Base-by-base conservation (phyloP, 495 filamentous ascomycete species). In the Annulohypoxylon stygium region DNA sequence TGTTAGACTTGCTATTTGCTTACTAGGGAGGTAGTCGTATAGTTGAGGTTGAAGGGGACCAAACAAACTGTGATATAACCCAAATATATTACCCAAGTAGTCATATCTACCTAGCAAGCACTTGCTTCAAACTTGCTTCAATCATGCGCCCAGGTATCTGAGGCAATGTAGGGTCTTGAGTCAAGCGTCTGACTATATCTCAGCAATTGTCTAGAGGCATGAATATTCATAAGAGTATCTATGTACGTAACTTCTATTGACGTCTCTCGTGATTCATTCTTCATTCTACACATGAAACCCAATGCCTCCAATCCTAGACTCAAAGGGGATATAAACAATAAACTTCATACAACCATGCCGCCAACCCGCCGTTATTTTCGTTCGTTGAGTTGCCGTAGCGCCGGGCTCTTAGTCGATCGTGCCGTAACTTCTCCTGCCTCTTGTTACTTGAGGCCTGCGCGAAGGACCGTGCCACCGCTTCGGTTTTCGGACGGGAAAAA, bases 401-500 rank as follows among this genome's bases (percentile, higher is more conserved):
- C 36, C 23, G n/a, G 33, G 55, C 8, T 43, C 41, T 68, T 30
- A 75, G 20, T 70, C 67, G 33, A 75, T 71, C 12, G 72, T 75
- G 51, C 72, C 72, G 37, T 75, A 75, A 18, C 67, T 63, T 60
- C 63, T 67, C 34, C 72, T 70, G 3, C 51, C 54, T 54, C 67
- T 65, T 41, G 59, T 30, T 20, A 61, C 36, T 11, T 67, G 68
- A 11, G 67, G 72, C 58, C 72, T 71, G 11, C 72, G 63, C 23
- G 72, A 75, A 41, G 72, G 72, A 6, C 72, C 72, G 26, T 75
- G 72, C 72, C 72, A 75, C 37, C 68, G 55, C 53, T 75, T 75
- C 18, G 61, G 67, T 25, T 59, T 75, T 6, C 72, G 72, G 55
- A 75, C 72, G 3, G 72, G 72, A 20, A 64, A 73, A 7, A 71